Evolutionary conservation across 148 eudicot species (phyloP).

Genomic region (Oxyria digyna): DNA sequence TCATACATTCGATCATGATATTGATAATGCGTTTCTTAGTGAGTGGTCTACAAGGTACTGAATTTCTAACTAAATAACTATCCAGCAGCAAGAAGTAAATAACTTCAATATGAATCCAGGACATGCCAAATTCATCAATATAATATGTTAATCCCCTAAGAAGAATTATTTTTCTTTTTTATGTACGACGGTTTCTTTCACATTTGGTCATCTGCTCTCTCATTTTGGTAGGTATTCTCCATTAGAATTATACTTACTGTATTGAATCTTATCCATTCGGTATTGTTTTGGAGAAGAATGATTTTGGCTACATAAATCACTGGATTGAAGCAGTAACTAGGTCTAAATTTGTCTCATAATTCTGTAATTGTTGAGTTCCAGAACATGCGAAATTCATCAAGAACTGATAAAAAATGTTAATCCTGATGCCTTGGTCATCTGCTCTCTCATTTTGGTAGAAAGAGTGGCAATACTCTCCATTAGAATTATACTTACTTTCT

Average conservation of each 20-base stretch:
- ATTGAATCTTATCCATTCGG: not conserved
- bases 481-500: too few species aligned
- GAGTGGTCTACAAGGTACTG: conserved; percentile 79
- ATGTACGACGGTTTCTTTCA: not conserved
- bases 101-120: not conserved
- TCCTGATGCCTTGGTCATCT: too few species aligned
- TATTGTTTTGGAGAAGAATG: not conserved
- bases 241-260: not conserved
- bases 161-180: not conserved
- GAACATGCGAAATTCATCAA: too few species aligned
- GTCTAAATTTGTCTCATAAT: not conserved
- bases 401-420: too few species aligned
- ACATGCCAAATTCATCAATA: not conserved
- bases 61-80: not conserved
- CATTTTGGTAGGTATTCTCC: not conserved
- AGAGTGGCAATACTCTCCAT: too few species aligned
- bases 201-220: not conserved
- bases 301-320: not conserved
- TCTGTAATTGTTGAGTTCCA: not conserved
- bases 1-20: conserved; percentile 84
- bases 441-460: too few species aligned
- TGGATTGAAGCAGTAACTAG: not conserved
- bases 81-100: not conserved
- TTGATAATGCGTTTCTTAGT: conserved; percentile 53
- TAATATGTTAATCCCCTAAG: not conserved